A percentile compares a stretch with the other conserved stretches of the same genome.
Evolutionary conservation across 2,329 filamentous ascomycete genomes (phyloP).

Genomic region (Orbilia blumenaviensis): DNA sequence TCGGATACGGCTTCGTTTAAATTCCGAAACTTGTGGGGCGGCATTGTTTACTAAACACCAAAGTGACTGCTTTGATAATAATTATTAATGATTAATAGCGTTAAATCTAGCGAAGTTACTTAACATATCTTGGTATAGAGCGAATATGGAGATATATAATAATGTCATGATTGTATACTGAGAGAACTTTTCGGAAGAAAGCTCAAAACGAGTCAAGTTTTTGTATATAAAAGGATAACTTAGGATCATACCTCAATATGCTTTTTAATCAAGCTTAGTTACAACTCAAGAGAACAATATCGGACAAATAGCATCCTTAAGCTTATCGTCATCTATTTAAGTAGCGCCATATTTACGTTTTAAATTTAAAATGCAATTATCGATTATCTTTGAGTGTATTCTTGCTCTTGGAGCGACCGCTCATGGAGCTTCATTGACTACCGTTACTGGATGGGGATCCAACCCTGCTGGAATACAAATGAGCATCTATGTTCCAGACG

Average conservation of each 20-base stretch:
- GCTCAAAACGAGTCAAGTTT: no score
- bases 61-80: neutral
- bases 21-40: neutral
- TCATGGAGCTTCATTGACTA: constrained; percentile 12
- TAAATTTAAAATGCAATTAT: neutral
- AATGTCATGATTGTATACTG: neutral
- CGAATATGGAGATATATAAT: neutral
- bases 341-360: no score
- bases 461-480: constrained; percentile 66
- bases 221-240: no score
- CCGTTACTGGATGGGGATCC: constrained; percentile 60
- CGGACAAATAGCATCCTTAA: no score
- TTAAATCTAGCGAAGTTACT: neutral
- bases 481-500: constrained; percentile 64
- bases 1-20: neutral
- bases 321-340: no score
- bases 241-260: no score
- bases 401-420: neutral
- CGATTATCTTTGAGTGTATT: neutral
- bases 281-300: no score
- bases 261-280: no score
- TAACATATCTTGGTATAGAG: neutral
- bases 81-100: neutral
- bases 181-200: no score
- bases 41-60: neutral